These are phyloP conservation scores for Cutaneotrichosporon dermatis DNA, from an alignment of 1,284 basidiomycete species.

Conservation along the genomic window DNA sequence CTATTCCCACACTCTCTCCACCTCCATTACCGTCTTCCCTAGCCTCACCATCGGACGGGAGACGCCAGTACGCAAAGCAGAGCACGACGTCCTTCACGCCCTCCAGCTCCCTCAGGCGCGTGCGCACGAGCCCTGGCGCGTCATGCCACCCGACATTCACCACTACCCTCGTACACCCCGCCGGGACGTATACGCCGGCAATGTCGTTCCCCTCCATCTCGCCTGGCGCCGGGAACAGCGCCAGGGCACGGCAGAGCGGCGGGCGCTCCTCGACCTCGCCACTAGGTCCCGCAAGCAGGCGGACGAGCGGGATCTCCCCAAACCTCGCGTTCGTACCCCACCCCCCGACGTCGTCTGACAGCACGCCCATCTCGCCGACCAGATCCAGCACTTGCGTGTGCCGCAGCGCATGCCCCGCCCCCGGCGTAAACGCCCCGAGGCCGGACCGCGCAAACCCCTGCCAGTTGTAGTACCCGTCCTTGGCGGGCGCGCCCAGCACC, in stretches of 20 bases:
- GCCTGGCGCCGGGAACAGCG: background rate
- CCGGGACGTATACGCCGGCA: background rate
- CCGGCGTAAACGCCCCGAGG: background rate
- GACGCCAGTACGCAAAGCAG: background rate
- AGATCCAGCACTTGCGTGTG: background rate
- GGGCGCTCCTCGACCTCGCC: background rate
- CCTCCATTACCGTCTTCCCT: no score
- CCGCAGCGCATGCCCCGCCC: background rate
- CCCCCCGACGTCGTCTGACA: background rate
- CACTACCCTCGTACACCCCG: background rate
- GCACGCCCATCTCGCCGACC: background rate
- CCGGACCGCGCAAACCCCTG: background rate
- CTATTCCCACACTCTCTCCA: background rate
- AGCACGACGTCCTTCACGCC: background rate
- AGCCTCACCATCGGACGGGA: background rate
- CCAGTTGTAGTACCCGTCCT: constrained; percentile 3
- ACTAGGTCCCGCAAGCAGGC: background rate
- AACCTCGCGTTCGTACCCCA: no score
- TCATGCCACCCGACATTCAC: background rate
- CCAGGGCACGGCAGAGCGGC: background rate
- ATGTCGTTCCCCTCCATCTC: background rate
- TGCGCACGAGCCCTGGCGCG: background rate
- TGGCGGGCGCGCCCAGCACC: background rate
- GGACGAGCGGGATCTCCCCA: background rate
- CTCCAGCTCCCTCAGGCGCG: background rate